Evolutionary conservation across 805 yeast genomes (phyloP).

Genomic region (Lachancea kluyveri): DNA sequence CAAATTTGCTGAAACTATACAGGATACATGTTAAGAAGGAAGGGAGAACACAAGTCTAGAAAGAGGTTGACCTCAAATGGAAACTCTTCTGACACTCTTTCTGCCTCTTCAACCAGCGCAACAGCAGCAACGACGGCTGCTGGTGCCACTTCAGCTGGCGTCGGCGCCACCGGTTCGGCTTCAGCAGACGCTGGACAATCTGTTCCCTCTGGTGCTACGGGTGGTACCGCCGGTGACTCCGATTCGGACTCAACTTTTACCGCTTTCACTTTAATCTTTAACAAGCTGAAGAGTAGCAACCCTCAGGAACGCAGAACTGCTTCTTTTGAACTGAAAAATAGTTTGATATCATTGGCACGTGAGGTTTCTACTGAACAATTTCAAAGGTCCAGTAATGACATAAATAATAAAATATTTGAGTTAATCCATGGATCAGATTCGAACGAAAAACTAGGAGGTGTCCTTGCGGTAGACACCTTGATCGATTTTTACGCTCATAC

Average conservation of each 20-base stretch:
- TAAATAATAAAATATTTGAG: conserved; percentile 83
- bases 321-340: conserved; percentile 64
- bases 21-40: conserved; percentile 19
- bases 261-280: conserved; percentile 34
- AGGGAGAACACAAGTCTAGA: conserved; percentile 21
- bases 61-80: conserved; percentile 20
- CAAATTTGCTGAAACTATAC: too few relatives aligned
- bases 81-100: conserved; percentile 20
- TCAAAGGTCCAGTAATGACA: conserved; percentile 73
- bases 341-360: conserved; percentile 66
- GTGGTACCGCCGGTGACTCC: conserved; percentile 7
- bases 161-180: conserved; percentile 16
- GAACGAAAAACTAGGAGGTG: conserved; percentile 78
- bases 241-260: conserved; percentile 24
- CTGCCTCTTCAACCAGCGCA: conserved; percentile 17
- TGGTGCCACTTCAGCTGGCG: conserved; percentile 13
- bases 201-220: conserved; percentile 14
- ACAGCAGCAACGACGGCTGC: conserved; percentile 9
- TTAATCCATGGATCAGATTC: conserved; percentile 70
- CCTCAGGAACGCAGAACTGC: conserved; percentile 39
- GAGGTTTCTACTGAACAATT: conserved; percentile 80
- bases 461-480: conserved; percentile 81
- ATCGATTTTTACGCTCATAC: conserved; percentile 79
- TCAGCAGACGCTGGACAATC: conserved; percentile 15
- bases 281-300: conserved; percentile 31